A percentile compares a stretch with the other conserved stretches of the same genome.
phyloP scores from a whole-genome alignment of 768 basidiomycete species.

The Roridomyces roridus region DNA sequence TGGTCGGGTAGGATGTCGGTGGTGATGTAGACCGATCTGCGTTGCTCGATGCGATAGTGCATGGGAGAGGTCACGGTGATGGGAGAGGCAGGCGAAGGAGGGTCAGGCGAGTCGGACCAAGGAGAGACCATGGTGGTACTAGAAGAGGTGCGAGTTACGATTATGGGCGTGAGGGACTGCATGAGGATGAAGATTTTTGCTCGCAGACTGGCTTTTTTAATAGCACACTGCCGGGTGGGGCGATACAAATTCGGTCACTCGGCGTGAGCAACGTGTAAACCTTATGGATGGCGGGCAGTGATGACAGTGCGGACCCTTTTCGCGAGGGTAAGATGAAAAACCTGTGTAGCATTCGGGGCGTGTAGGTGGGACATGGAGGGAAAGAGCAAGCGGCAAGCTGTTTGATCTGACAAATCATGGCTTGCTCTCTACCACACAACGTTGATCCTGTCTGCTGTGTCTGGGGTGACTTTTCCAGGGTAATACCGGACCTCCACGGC shows the following conservation, averaged over 20 bases:
- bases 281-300: conserved; percentile 13
- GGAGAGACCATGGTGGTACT: conserved; percentile 27
- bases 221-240: conserved; percentile 8
- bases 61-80: conserved; percentile 38
- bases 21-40: conserved; percentile 51
- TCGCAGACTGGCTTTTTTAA: conserved; percentile 14
- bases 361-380: no score
- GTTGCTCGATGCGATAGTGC: conserved; percentile 55
- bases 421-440: no score
- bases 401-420: no score
- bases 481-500: no score
- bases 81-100: conserved; percentile 24
- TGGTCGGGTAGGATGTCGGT: conserved; percentile 50
- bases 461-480: no score
- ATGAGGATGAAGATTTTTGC: conserved; percentile 1
- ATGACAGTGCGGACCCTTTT: neutral
- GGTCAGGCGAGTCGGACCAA: conserved; percentile 20
- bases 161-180: conserved; percentile 18
- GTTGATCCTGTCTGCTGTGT: no score
- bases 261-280: conserved; percentile 11
- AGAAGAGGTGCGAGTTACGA: conserved; percentile 25
- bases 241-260: conserved; percentile 13
- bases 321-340: conserved; percentile 5
- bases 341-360: no score
- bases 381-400: no score